Base-by-base conservation (phyloP, 495 filamentous ascomycete species). In the Aspergillus olivimuriae region DNA sequence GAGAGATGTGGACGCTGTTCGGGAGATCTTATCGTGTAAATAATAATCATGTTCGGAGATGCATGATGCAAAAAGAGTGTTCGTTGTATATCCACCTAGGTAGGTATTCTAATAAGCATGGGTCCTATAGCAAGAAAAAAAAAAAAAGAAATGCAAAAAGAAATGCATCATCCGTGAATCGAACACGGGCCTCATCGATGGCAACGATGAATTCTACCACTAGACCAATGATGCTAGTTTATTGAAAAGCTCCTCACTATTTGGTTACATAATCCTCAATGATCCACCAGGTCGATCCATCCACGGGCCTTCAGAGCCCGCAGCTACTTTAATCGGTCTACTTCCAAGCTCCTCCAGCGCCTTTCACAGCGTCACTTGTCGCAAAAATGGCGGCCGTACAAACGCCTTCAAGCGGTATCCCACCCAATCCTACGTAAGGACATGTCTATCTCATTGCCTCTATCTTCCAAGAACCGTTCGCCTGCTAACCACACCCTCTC, bases 121-220 rank as follows among this genome's bases (percentile, higher is more conserved):
- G n/a, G n/a, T n/a, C n/a, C n/a, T n/a, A n/a, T n/a, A 15, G 12
- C 17, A 30, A 32, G 22, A 41, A 53, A 39, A 23, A 47, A 46
- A 56, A 48, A 47, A 46, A 39, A 30, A 47, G 48, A n/a, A 51
- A 50, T 2, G 33, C n/a, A 48, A 62, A 58, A 42, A 51, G 46
- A 23, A 46, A n/a, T 73, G 71, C 71, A 71, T 72, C 66, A 71
- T 69, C 69, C 69, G 71, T 68, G 72, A 75, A 73, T 75, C 72
- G 72, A 75, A 75, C 72, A 68, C 72, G 70, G 69, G 72, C 68
- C 72, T 74, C 72, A 60, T 75, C 72, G 72, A 75, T 75, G 70
- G 71, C 70, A 75, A 73, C 71, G 71, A 75, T 60, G 71, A 73
- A 75, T 75, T 75, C 68, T 75, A 75, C 71, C 71, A 74, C 71